phyloP scores from a whole-genome alignment of 2,329 filamentous ascomycete species.

The Hypocrella siamensis region DNA sequence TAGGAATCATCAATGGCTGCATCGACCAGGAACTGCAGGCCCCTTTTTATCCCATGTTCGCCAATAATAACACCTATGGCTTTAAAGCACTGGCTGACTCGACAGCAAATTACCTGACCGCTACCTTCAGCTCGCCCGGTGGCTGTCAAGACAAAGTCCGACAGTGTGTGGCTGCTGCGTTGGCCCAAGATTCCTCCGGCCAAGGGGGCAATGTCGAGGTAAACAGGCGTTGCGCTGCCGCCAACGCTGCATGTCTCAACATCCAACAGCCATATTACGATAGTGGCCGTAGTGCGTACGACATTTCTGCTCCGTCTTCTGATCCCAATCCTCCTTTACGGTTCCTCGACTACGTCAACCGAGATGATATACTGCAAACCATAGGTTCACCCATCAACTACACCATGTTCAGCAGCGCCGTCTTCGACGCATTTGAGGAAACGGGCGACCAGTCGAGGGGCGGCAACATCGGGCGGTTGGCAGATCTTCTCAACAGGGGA shows the following conservation, averaged over 20 bases:
- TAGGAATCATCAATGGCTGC: slow-evolving; percentile 59
- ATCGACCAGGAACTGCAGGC: slow-evolving; percentile 49
- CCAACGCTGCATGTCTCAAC: slow-evolving; percentile 25
- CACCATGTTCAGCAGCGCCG: slow-evolving; percentile 29
- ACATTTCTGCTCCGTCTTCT: slow-evolving; percentile 37
- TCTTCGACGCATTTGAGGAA: slow-evolving; percentile 28
- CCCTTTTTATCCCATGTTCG: slow-evolving; percentile 39
- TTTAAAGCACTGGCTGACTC: slow-evolving; percentile 39
- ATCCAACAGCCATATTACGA: slow-evolving; percentile 41
- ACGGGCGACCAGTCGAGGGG: slow-evolving; percentile 49
- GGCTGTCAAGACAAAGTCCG: slow-evolving; percentile 40
- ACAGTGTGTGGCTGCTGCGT: slow-evolving; percentile 30
- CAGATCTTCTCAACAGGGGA: slow-evolving; percentile 42
- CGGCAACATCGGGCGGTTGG: slow-evolving; percentile 42
- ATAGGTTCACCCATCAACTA: slow-evolving; percentile 49
- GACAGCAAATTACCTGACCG: slow-evolving; percentile 28
- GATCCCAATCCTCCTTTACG: slow-evolving; percentile 49
- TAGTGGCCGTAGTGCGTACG: slow-evolving; percentile 41
- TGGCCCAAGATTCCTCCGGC: slow-evolving; percentile 21
- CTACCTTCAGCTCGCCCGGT: slow-evolving; percentile 12
- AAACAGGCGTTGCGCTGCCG: slow-evolving; percentile 35
- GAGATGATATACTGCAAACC: slow-evolving; percentile 35
- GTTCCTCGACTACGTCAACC: slow-evolving; percentile 50
- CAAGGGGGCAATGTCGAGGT: slow-evolving; percentile 21
- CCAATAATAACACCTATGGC: slow-evolving; percentile 50